These are phyloP conservation scores for Aspergillus ellipticus DNA, from an alignment of 495 filamentous ascomycete species.

Conservation along the genomic window DNA sequence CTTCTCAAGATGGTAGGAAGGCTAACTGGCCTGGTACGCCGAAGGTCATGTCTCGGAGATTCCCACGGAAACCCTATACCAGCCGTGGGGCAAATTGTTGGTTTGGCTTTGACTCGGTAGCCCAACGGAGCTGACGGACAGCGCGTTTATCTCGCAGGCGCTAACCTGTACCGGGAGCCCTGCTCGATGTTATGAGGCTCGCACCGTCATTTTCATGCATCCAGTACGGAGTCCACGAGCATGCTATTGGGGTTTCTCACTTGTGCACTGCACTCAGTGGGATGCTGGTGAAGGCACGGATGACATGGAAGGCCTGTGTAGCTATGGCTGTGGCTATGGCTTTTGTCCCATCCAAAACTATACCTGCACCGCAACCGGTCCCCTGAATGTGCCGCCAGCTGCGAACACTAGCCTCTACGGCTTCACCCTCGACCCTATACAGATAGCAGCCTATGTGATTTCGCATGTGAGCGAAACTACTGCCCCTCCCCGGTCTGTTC, in stretches of 20 bases:
- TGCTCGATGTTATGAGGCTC: too few species aligned
- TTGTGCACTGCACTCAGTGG: too few species aligned
- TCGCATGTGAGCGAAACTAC: neutral
- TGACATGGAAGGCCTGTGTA: conserved; percentile 12
- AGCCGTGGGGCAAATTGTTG: too few species aligned
- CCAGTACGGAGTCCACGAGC: too few species aligned
- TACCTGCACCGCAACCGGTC: conserved; percentile 10
- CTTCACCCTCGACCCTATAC: neutral
- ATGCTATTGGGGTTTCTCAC: neutral
- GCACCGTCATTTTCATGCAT: neutral
- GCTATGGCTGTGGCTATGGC: conserved; percentile 13
- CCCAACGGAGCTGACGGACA: too few species aligned
- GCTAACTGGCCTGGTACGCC: too few species aligned
- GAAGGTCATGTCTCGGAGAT: neutral
- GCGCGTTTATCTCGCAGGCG: neutral
- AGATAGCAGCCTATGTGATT: neutral
- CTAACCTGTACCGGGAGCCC: neutral
- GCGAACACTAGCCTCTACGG: neutral
- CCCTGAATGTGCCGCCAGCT: neutral
- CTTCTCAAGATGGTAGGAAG: neutral
- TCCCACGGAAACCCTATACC: neutral
- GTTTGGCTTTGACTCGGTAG: too few species aligned
- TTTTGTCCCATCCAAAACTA: conserved; percentile 15
- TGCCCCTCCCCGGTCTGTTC: neutral
- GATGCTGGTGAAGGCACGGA: conserved; percentile 6